A percentile compares a stretch with the other conserved stretches of the same genome.
Evolutionary conservation across 805 yeast genomes (phyloP).

Genomic region (Lipomyces yamanashiensis): DNA sequence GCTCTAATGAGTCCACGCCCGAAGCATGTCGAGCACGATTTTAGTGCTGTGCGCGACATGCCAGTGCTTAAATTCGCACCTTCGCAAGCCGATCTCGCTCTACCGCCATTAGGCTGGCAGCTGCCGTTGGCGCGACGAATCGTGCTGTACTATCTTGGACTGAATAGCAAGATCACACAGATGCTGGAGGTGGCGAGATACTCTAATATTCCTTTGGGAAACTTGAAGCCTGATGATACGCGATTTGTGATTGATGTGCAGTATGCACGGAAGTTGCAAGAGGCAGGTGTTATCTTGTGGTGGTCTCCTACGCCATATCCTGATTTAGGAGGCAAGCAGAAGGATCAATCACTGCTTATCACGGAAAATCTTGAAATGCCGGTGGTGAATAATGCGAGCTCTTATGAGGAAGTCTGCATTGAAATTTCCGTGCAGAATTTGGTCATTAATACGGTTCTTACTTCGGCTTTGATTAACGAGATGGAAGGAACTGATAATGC

Average conservation of each 20-base stretch:
- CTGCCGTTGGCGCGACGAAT: conserved; percentile 64
- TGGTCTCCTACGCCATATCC: conserved; percentile 86
- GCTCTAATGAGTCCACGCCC: conserved; percentile 27
- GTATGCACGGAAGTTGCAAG: conserved; percentile 75
- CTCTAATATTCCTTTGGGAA: conserved; percentile 84
- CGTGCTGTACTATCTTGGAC: conserved; percentile 69
- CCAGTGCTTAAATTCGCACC: conserved; percentile 61
- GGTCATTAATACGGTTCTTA: conserved; percentile 81
- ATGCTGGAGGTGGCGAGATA: conserved; percentile 68
- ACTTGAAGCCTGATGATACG: conserved; percentile 75
- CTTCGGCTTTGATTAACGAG: conserved; percentile 81
- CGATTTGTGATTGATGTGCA: conserved; percentile 81
- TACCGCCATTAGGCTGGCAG: conserved; percentile 87
- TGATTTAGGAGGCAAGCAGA: conserved; percentile 82
- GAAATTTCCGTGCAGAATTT: conserved; percentile 81
- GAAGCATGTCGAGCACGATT: conserved; percentile 50
- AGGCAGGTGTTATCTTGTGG: conserved; percentile 80
- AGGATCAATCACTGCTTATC: conserved; percentile 56
- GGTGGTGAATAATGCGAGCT: conserved; percentile 72
- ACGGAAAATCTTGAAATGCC: conserved; percentile 71
- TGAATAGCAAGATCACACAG: conserved; percentile 74
- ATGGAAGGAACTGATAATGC: conserved; percentile 84
- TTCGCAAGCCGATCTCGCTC: conserved; percentile 59
- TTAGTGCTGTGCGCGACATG: conserved; percentile 57
- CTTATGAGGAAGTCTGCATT: conserved; percentile 75